Evolutionary conservation across 129 eudicot genomes (phyloP), one percentile per base, ranked within the genome.

Genomic region (Arctium lappa): DNA sequence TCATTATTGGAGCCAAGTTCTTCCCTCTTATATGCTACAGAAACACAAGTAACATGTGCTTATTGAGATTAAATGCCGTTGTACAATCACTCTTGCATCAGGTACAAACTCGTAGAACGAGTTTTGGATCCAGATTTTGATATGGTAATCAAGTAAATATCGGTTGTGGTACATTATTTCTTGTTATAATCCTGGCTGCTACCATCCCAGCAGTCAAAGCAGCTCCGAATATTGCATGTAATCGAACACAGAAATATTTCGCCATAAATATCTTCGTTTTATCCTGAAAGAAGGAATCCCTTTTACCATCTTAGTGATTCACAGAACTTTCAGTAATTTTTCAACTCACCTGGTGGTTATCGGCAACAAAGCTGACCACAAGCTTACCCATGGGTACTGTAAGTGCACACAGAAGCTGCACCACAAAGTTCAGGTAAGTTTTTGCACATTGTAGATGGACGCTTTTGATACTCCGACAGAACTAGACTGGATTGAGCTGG

Each of bases 191-290:
- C 86, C 89, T 88, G 32, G 98, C 90, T 75, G 84, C 90, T 29
- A 92, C 96, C 82, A 94, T 86, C 72, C 98, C 98, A 80, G 86
- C 91, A 44, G 94, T 88, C 88, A 92, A 85, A 74, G 96, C 96
- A 76, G 80, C 85, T 80, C 98, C 98, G 69, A 91, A 89, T 72
- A 89, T n/a, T 30, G 89, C 81, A 78, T 94, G 98, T 82, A 92
- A 87, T 79, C 98, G 88, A 86, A 94, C 98, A 70, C 98, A 94
- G 73, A 76, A 88, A 83, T 94, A 94, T 81, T 92, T 94, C 8
- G 91, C 92, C 97, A 92, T 94, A 75, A 94, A 94, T 63, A 94
- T 91, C 89, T 92, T 94, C 39, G 88, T 73, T 71, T 86, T 92
- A 83, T 94, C 97, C 98, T 92, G 81, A 68, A 75, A 69, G 6